These are phyloP conservation scores for Gossypium davidsonii DNA, from an alignment of 441 rosid species.

Conservation along the genomic window DNA sequence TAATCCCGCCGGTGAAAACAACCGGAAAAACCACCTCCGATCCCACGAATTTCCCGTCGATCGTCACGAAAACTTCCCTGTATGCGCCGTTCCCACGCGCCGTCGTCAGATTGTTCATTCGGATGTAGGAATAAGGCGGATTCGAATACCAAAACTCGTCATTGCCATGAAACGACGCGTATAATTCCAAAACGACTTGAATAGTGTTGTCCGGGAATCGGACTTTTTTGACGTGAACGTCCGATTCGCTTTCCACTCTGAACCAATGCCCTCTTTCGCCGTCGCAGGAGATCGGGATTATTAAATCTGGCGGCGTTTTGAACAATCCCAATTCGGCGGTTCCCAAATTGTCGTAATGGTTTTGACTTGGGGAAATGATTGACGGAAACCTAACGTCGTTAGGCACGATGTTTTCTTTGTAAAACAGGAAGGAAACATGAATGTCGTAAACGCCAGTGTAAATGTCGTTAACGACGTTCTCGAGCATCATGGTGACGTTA, in stretches of 20 bases:
- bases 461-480: slow-evolving; percentile 60
- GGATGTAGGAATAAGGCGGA: slow-evolving; percentile 60
- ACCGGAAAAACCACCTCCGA: slow-evolving; percentile 78
- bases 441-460: slow-evolving; percentile 76
- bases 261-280: slow-evolving; percentile 57
- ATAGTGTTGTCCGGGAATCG: slow-evolving; percentile 50
- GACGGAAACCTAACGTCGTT: slow-evolving; percentile 19
- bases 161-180: slow-evolving; percentile 67
- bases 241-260: slow-evolving; percentile 38
- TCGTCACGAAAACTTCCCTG: slow-evolving; percentile 55
- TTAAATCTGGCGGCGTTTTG: slow-evolving; percentile 53
- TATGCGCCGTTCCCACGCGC: slow-evolving; percentile 67
- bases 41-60: slow-evolving; percentile 61
- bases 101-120: slow-evolving; percentile 46
- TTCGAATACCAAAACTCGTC: slow-evolving; percentile 95
- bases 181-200: slow-evolving; percentile 51
- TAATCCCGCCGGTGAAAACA: slow-evolving; percentile 72
- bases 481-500: slow-evolving; percentile 69
- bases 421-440: slow-evolving; percentile 48
- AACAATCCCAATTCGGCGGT: slow-evolving; percentile 10
- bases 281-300: slow-evolving; percentile 41
- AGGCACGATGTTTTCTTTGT: slow-evolving; percentile 20
- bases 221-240: slow-evolving; percentile 37
- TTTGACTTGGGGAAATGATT: background rate
- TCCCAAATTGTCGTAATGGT: background rate